Evolutionary conservation across 1,284 basidiomycete species (phyloP).

Genomic region (Sparassis latifolia): DNA sequence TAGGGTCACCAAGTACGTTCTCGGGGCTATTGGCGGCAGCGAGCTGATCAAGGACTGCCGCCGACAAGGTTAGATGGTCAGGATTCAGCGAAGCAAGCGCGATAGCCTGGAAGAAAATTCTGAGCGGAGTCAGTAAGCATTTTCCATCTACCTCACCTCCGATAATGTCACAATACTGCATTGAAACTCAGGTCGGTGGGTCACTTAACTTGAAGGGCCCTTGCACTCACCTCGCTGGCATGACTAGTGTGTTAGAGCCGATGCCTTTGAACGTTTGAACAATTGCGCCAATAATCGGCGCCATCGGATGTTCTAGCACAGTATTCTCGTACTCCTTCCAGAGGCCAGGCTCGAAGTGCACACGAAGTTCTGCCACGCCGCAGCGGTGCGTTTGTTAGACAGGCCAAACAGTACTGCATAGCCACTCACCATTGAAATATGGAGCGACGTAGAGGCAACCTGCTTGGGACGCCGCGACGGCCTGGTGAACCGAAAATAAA

Average conservation of each 20-base stretch:
- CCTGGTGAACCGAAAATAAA: constrained; percentile 41
- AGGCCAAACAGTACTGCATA: not conserved
- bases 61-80: constrained; percentile 42
- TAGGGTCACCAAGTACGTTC: not conserved
- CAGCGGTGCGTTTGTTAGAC: no score
- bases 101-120: constrained; percentile 26
- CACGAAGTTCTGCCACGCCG: constrained; percentile 33
- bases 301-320: constrained; percentile 37
- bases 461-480: constrained; percentile 41
- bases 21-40: constrained; percentile 16
- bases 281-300: constrained; percentile 31
- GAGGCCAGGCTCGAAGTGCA: constrained; percentile 36
- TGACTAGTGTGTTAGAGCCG: constrained; percentile 37
- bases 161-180: constrained; percentile 35
- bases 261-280: constrained; percentile 31
- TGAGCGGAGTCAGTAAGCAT: not conserved
- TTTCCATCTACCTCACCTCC: constrained; percentile 25
- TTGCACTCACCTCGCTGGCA: constrained; percentile 40
- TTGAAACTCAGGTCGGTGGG: not conserved
- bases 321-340: constrained; percentile 38
- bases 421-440: constrained; percentile 39
- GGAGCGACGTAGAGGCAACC: constrained; percentile 42
- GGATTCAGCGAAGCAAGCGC: constrained; percentile 36
- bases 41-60: constrained; percentile 36
- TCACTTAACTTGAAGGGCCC: not conserved